phyloP scores from a whole-genome alignment of 352 stramenopile species.

The Phytopythium oedochilum region DNA sequence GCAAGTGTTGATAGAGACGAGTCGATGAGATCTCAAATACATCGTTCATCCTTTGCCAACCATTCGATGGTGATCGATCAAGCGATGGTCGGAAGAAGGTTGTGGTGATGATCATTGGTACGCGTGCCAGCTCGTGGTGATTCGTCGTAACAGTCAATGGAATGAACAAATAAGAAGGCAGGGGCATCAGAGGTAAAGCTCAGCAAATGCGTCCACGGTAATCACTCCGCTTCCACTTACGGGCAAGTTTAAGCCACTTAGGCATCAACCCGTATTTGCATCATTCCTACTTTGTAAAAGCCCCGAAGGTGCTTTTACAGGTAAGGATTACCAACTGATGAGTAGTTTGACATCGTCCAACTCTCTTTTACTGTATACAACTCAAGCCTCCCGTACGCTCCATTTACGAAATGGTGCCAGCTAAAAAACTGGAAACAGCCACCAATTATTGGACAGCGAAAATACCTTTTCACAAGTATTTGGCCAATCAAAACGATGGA shows the following conservation, averaged over 20 bases:
- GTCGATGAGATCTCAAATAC: no score
- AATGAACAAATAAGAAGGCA: neutral
- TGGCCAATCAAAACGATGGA: neutral
- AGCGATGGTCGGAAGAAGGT: no score
- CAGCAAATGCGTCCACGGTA: constrained; percentile 69
- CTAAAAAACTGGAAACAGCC: neutral
- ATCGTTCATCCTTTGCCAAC: no score
- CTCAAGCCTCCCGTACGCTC: constrained; percentile 8
- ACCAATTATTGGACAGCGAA: neutral
- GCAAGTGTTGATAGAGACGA: no score
- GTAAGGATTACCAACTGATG: constrained; percentile 86
- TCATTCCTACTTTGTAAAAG: constrained; percentile 84
- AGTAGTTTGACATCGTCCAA: constrained; percentile 23
- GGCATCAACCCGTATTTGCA: constrained; percentile 71
- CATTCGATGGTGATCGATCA: no score
- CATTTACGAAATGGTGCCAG: neutral
- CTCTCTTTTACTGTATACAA: neutral
- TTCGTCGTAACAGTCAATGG: no score
- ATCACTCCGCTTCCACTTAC: constrained; percentile 75
- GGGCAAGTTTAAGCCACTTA: constrained; percentile 76
- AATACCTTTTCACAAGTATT: neutral
- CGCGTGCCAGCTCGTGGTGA: no score
- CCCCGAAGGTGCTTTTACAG: constrained; percentile 46
- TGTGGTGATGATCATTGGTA: no score
- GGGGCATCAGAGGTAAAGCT: constrained; percentile 14